Evolutionary conservation across 2,329 filamentous ascomycete genomes (phyloP), one percentile per base, ranked within the genome.

Genomic region (Sclerotinia minor): DNA sequence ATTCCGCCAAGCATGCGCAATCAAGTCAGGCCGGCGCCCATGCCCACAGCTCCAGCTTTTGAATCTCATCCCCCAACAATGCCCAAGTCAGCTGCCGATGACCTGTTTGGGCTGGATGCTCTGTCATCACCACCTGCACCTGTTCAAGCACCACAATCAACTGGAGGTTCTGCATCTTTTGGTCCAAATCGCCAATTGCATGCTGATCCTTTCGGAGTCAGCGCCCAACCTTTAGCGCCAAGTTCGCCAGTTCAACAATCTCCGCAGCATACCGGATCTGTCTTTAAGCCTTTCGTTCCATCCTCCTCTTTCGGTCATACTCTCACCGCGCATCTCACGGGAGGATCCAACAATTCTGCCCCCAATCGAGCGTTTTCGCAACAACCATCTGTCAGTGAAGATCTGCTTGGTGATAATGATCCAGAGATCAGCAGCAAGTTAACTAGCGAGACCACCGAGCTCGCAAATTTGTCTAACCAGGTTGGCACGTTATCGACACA

Each of bases 381-480:
- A 54, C 79, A 79, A 61, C 76, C 78, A 45, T 82, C 85, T 63
- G 82, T 83, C 13, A 83, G 89, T 63, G 93, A 97, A 74, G 95
- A 98, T 78, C 84, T 98, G 9, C 84, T 99, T n/a, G 92, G 92
- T 21, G 94, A 97, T 73, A 90, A 89, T 72, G 94, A 98, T 72
- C 90, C 91, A 1, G 93, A 96, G 75, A 88, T 94, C 67, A 94
- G 89, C 79, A 95, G 91, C 78, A 96, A 91, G 77, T 82, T 98
- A 35, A 95, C 91, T 0, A 90, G 89, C 71, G 95, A 99, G 76
- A 95, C 94, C 2, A 90, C 91, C 0, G 95, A 99, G 78, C 84
- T 99, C 68, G 95, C 94, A 64, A 98, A 99, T 77, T 84, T 99
- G 73, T 97, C 94, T 0, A 98, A 96, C 78, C 95, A 98, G 78